These are phyloP conservation scores for Xylariales sp. DNA, from an alignment of 2,329 filamentous ascomycete genomes.

Conservation along the genomic window DNA sequence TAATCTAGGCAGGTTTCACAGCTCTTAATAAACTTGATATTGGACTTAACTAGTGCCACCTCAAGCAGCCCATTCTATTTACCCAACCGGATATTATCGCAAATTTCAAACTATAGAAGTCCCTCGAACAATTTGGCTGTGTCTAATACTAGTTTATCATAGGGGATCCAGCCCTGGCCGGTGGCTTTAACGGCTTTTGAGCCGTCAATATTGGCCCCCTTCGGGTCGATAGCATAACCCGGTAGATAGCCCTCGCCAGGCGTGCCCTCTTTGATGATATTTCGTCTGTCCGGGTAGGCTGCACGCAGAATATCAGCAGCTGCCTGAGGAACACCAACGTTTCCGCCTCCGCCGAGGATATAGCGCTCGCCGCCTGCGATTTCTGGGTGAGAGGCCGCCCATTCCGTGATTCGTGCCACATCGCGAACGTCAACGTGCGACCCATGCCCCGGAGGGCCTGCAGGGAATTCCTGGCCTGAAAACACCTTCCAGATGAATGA, in stretches of 20 bases:
- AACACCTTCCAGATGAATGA: slow-evolving; percentile 51
- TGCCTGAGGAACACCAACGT: slow-evolving; percentile 52
- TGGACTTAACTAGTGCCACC: neutral
- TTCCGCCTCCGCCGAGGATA: slow-evolving; percentile 47
- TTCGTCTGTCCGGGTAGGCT: slow-evolving; percentile 50
- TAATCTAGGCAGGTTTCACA: neutral
- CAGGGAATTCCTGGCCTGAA: slow-evolving; percentile 46
- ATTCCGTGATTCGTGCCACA: slow-evolving; percentile 55
- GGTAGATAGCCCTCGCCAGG: slow-evolving; percentile 55
- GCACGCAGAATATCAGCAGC: slow-evolving; percentile 56
- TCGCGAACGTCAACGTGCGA: slow-evolving; percentile 58
- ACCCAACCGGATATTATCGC: neutral
- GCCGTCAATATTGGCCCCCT: slow-evolving; percentile 13
- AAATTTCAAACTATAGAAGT: slow-evolving; percentile 25
- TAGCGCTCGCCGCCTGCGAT: slow-evolving; percentile 56
- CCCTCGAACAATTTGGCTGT: slow-evolving; percentile 36
- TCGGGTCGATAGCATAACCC: slow-evolving; percentile 29
- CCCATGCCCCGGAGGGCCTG: slow-evolving; percentile 43
- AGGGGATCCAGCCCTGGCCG: slow-evolving; percentile 37
- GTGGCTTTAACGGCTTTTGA: slow-evolving; percentile 34
- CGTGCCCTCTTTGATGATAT: slow-evolving; percentile 52
- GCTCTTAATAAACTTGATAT: neutral
- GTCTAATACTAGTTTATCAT: slow-evolving; percentile 37
- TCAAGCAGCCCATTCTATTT: neutral
- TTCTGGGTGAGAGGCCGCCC: slow-evolving; percentile 51